Evolutionary conservation across 164 flowering plant genomes (phyloP).

Genomic region (Sextonia rubra): DNA sequence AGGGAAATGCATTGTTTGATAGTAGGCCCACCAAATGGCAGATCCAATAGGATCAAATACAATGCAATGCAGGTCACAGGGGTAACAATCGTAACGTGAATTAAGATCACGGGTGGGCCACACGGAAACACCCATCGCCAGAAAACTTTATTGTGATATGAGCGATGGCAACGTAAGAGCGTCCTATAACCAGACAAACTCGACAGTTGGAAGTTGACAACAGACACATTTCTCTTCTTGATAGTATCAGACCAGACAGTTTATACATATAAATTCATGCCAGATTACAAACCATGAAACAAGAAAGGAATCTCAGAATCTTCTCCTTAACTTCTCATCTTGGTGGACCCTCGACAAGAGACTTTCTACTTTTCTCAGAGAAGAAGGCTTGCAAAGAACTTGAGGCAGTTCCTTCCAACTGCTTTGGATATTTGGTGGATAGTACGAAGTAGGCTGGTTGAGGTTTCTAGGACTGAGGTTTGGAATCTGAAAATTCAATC

Average conservation of each 20-base stretch:
- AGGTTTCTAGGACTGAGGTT: conserved; percentile 1
- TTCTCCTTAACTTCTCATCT: background rate
- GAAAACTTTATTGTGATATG: too few species aligned
- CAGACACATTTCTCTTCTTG: too few species aligned
- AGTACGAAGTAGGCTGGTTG: background rate
- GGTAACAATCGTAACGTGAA: too few species aligned
- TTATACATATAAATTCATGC: background rate
- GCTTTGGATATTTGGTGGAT: background rate
- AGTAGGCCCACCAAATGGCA: too few species aligned
- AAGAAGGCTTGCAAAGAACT: background rate
- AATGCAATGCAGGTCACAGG: too few species aligned
- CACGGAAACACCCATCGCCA: too few species aligned
- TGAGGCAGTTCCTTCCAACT: background rate
- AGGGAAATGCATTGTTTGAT: too few species aligned
- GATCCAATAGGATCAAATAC: too few species aligned
- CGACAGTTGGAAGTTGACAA: too few species aligned
- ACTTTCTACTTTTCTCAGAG: background rate
- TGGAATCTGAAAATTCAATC: conserved; percentile 9
- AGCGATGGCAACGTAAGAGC: too few species aligned
- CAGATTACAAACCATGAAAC: conserved; percentile 15
- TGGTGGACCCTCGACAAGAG: background rate
- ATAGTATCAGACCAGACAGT: background rate
- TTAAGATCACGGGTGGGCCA: too few species aligned
- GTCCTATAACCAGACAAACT: too few species aligned
- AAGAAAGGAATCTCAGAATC: conserved; percentile 19